Base-by-base conservation (phyloP, 2,329 filamentous ascomycete genomes). In the Pseudopyricularia javanii region DNA sequence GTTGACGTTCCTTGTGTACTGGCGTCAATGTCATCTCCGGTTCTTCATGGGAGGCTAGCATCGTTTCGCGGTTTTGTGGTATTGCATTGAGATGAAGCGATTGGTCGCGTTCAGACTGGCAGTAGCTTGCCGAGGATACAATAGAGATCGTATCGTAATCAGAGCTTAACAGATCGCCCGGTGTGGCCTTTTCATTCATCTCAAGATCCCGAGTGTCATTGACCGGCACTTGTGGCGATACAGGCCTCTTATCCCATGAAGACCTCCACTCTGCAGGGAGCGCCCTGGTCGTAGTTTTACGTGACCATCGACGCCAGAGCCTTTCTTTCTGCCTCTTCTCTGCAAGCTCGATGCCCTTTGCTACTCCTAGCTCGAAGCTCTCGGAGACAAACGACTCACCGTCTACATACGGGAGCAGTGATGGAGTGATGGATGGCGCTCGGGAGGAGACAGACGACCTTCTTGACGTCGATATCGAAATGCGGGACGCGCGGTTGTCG, bases 391-490 rank as follows among this genome's bases (percentile, higher is more conserved):
- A 51, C 1, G 50, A 17, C 12, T 56, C 53, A 15, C 54, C 56
- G 7, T 56, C 52, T 11, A 50, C 45, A 17, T 54, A 55, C 2
- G 26, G 45, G 12, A 54, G 30, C 4, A 58, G 52, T 4, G 57
- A 58, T 1, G 54, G 51, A 7, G 56, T 53, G 8, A 56, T 48
- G 7, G 57, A 55, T 24, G 53, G 24, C 22, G 50, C 47, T 15
- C n/a, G 8, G 11, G 40, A 54, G 6, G 33, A 26, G 32, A 35
- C 43, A 17, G 45, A 45, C 12, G 47, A 47, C n/a, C 40, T 37
- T 24, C 50, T 47, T n/a, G 35, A 37, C 47, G 22, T n/a, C n/a
- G 4, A 6, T 49, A 17, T 91, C 80, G 30, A 91, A 68, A 1
- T 87, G 88, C 60, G 47, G 9, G 47, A 32, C 30, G 30, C 14